Conservation (phyloP, 768 basidiomycete species). For the Cystofilobasidium macerans region DNA sequence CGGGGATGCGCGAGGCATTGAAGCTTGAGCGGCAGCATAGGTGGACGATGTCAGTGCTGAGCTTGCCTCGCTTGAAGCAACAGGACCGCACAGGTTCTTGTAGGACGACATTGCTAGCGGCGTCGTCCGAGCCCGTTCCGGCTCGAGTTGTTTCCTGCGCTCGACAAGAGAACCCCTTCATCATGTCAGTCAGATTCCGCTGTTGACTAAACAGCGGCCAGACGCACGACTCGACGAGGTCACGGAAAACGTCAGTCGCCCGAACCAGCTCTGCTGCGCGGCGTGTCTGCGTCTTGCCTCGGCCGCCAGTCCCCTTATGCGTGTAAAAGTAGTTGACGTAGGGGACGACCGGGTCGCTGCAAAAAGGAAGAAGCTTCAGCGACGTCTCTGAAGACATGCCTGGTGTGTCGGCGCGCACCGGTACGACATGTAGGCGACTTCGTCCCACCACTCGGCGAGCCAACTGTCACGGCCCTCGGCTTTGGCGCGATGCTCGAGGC, state of each 20-base stretch:
- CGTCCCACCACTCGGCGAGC: constrained; percentile 99
- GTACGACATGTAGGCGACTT: constrained; percentile 75
- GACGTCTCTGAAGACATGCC: neutral
- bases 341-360: constrained; percentile 72
- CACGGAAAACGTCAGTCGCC: constrained; percentile 72
- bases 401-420: constrained; percentile 35
- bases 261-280: constrained; percentile 75
- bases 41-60: neutral
- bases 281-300: constrained; percentile 45
- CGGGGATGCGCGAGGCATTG: constrained; percentile 82
- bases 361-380: neutral
- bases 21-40: constrained; percentile 44
- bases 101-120: constrained; percentile 90
- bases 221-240: constrained; percentile 65
- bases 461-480: constrained; percentile 56
- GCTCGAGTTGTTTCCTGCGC: constrained; percentile 63
- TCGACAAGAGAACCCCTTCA: too few species aligned
- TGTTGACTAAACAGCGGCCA: too few species aligned
- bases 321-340: constrained; percentile 93
- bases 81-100: constrained; percentile 77
- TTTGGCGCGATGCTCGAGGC: constrained; percentile 61
- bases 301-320: constrained; percentile 55
- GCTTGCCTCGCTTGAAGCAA: too few species aligned
- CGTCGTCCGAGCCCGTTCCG: constrained; percentile 64
- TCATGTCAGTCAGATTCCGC: too few species aligned